Conservation (phyloP, 2,329 filamentous ascomycete species). For the Sporothrix luriei region DNA sequence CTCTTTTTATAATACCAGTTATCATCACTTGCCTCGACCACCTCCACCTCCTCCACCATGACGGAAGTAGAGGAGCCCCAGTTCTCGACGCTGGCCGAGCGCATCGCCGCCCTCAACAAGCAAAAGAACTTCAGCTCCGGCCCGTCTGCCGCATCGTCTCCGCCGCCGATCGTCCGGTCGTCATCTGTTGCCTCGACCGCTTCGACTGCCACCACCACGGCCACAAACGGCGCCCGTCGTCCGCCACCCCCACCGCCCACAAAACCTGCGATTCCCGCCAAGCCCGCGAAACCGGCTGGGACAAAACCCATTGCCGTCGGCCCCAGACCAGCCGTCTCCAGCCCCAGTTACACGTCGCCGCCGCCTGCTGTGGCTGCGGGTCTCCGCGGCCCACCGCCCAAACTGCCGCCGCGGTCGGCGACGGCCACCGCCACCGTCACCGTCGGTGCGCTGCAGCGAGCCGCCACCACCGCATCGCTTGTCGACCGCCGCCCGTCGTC, state of each 20-base stretch:
- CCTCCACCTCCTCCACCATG: constrained; percentile 47
- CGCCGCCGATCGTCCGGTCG: constrained; percentile 37
- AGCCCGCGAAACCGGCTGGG: constrained; percentile 32
- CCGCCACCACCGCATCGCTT: constrained; percentile 26
- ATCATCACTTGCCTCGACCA: background rate
- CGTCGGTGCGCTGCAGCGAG: constrained; percentile 44
- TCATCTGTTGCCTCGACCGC: background rate
- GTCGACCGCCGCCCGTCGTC: constrained; percentile 57
- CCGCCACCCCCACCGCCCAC: constrained; percentile 15
- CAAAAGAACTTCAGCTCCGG: constrained; percentile 57
- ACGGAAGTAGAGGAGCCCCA: constrained; percentile 64
- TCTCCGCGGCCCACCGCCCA: constrained; percentile 48
- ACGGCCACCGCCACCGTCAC: constrained; percentile 38
- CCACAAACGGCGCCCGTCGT: constrained; percentile 12
- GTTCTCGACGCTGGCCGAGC: constrained; percentile 62
- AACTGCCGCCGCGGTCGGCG: constrained; percentile 54
- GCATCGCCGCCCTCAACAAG: constrained; percentile 65
- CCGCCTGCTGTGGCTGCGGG: constrained; percentile 39
- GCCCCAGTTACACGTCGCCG: constrained; percentile 44
- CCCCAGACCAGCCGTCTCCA: constrained; percentile 48
- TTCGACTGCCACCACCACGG: constrained; percentile 6
- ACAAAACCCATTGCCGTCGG: constrained; percentile 34
- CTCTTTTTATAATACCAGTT: too few relatives aligned
- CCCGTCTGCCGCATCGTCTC: background rate
- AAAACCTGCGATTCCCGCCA: background rate